phyloP scores from a whole-genome alignment of 345 rosid species.

The Lepidium didymum region DNA sequence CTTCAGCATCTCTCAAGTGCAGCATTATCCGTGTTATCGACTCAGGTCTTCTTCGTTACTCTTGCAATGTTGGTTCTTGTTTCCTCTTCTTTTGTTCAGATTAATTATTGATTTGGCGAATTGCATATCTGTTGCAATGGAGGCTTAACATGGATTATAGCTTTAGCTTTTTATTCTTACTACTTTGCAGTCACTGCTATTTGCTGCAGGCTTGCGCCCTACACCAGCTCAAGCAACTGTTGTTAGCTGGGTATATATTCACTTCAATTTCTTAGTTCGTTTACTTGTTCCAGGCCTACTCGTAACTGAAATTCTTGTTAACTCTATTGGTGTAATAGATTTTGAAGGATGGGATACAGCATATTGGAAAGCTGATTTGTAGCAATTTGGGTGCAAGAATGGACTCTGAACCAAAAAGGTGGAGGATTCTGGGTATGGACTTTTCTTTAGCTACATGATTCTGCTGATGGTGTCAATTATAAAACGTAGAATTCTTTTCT shows the following conservation, averaged over 20 bases:
- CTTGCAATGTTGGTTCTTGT: too few relatives aligned
- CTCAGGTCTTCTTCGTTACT: constrained; percentile 61
- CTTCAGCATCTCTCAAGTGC: constrained; percentile 87
- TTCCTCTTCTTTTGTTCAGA: background rate
- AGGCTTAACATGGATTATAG: constrained; percentile 3
- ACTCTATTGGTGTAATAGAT: constrained; percentile 39
- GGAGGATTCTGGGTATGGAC: constrained; percentile 78
- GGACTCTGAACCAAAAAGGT: constrained; percentile 93
- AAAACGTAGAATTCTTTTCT: background rate
- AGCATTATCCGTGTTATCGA: constrained; percentile 74
- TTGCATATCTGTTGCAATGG: background rate
- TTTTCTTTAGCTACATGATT: constrained; percentile 16
- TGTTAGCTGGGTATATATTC: constrained; percentile 79
- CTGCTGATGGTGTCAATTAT: constrained; percentile 43
- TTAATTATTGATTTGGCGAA: background rate
- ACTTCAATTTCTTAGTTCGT: background rate
- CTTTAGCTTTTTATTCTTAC: constrained; percentile 36
- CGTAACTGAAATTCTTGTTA: background rate
- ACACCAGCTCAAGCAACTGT: constrained; percentile 95
- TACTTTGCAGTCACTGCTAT: constrained; percentile 81
- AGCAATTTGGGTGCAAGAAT: constrained; percentile 95
- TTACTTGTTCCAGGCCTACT: background rate
- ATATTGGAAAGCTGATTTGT: constrained; percentile 82
- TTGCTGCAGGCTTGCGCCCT: constrained; percentile 98
- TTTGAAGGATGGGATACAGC: constrained; percentile 96